Evolutionary conservation across 257 asterid genomes (phyloP).

Genomic region (Petrea volubilis): DNA sequence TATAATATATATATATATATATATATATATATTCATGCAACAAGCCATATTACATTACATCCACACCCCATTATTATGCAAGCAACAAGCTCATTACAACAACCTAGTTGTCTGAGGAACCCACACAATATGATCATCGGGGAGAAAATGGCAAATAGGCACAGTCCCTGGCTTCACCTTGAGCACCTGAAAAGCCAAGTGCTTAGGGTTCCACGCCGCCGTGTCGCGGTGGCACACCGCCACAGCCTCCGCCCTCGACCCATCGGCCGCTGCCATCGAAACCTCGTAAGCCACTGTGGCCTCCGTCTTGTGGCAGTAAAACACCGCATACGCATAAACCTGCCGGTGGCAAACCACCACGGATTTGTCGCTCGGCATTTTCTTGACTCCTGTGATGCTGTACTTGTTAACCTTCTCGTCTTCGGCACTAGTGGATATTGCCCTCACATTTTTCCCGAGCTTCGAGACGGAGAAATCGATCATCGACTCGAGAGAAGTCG

Average conservation of each 20-base stretch:
- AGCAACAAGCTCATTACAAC: not conserved
- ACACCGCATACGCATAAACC: conserved; percentile 73
- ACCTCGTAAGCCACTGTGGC: conserved; percentile 56
- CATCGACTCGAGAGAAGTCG: conserved; percentile 89
- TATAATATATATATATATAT: too few species aligned
- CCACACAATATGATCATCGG: conserved; percentile 90
- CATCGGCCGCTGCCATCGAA: conserved; percentile 49
- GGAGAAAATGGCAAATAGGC: conserved; percentile 93
- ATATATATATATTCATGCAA: not conserved
- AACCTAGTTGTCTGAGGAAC: conserved; percentile 32
- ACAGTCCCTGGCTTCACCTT: conserved; percentile 85
- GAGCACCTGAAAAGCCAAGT: conserved; percentile 85
- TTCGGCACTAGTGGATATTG: conserved; percentile 57
- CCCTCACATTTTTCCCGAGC: conserved; percentile 53
- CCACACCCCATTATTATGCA: not conserved
- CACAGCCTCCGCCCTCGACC: conserved; percentile 67
- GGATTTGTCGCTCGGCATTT: conserved; percentile 29
- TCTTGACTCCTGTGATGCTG: conserved; percentile 37
- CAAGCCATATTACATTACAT: not conserved
- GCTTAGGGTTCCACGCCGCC: conserved; percentile 87
- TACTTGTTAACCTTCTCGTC: conserved; percentile 33
- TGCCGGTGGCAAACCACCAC: conserved; percentile 73
- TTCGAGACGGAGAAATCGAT: conserved; percentile 65
- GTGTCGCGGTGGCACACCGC: conserved; percentile 85
- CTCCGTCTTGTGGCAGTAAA: conserved; percentile 70